These are phyloP conservation scores for Begonia fuchsioides DNA, from an alignment of 306 rosid species.

Conservation along the genomic window DNA sequence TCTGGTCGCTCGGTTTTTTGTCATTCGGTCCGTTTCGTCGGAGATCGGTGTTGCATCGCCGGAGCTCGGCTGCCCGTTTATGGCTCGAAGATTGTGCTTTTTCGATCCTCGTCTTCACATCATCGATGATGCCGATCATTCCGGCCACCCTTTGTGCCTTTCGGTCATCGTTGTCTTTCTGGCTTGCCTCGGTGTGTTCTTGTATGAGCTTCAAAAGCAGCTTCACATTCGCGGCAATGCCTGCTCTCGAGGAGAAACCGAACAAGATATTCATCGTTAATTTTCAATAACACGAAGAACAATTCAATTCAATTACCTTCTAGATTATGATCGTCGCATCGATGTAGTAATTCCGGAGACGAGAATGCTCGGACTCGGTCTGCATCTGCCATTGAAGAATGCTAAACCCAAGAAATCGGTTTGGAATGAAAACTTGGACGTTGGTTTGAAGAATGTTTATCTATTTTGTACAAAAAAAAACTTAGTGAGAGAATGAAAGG, in stretches of 20 bases:
- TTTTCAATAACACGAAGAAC: neutral
- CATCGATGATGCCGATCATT: conserved; percentile 64
- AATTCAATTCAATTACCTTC: neutral
- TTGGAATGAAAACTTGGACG: too few relatives aligned
- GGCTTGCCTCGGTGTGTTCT: conserved; percentile 49
- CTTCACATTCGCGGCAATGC: conserved; percentile 60
- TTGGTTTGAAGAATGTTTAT: too few relatives aligned
- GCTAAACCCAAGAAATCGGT: neutral
- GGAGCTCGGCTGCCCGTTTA: conserved; percentile 30
- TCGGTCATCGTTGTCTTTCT: conserved; percentile 41
- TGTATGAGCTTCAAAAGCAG: conserved; percentile 57
- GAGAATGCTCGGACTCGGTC: neutral
- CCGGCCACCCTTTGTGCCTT: conserved; percentile 65
- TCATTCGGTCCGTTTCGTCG: conserved; percentile 37
- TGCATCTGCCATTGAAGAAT: neutral
- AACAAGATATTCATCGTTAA: neutral
- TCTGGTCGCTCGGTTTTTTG: conserved; percentile 28
- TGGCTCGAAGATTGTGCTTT: conserved; percentile 27
- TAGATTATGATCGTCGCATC: neutral
- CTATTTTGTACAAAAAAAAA: too few relatives aligned
- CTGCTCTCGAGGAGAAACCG: conserved; percentile 12
- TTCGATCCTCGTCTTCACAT: conserved; percentile 49
- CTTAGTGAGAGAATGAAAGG: too few relatives aligned
- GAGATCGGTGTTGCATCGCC: conserved; percentile 74
- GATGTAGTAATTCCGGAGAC: neutral